Evolutionary conservation across 2,329 filamentous ascomycete genomes (phyloP).

Genomic region (Fusarium brevicatenulatum): DNA sequence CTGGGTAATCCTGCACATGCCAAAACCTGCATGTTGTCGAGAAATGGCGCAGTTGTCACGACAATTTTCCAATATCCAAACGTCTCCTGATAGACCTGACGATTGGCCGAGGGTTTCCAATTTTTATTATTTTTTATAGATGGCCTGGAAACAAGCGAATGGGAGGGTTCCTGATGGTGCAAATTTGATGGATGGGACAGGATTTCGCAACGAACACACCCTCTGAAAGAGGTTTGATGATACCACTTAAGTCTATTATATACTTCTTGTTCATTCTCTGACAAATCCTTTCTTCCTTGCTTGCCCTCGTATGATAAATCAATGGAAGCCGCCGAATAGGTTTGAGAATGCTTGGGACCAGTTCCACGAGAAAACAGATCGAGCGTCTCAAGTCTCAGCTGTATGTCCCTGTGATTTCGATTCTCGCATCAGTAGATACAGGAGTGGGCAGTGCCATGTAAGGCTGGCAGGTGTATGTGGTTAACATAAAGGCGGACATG

Average conservation of each 20-base stretch:
- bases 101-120: background rate
- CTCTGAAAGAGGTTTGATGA: slow-evolving; percentile 13
- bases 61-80: background rate
- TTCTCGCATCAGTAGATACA: background rate
- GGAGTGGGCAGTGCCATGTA: background rate
- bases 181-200: slow-evolving; percentile 12
- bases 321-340: background rate
- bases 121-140: slow-evolving; percentile 17
- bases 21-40: background rate
- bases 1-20: slow-evolving; percentile 2
- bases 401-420: background rate
- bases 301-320: background rate
- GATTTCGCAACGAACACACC: slow-evolving; percentile 1
- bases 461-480: background rate
- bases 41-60: slow-evolving; percentile 1
- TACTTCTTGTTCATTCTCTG: background rate
- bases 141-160: background rate
- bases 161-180: background rate
- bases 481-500: background rate
- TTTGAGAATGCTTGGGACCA: background rate
- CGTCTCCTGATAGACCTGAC: slow-evolving; percentile 11
- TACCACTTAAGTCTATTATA: slow-evolving; percentile 11
- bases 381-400: too few relatives aligned
- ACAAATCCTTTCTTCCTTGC: background rate
- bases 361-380: background rate